Conservation (phyloP, 345 rosid species). For the Isatis tinctoria region DNA sequence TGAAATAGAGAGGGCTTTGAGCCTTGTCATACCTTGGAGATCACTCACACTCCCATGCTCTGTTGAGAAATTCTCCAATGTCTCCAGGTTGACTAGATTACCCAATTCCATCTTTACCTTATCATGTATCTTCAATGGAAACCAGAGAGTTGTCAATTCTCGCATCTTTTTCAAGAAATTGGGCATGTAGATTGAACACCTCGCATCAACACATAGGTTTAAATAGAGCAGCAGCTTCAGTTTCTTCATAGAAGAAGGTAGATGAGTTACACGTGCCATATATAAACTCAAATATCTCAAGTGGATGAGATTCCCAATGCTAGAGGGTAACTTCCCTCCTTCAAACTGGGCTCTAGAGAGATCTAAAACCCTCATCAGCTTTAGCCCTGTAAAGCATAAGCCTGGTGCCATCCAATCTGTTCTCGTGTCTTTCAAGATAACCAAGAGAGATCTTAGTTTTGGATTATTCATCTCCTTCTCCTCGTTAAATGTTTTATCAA, state of each 20-base stretch:
- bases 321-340: not conserved
- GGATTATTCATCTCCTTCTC: not conserved
- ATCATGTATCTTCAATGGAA: not conserved
- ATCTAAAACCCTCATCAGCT: not conserved
- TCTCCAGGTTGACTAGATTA: not conserved
- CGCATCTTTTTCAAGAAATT: slow-evolving; percentile 5
- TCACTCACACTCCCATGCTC: not conserved
- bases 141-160: not conserved
- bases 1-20: not conserved
- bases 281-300: not conserved
- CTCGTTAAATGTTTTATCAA: not conserved
- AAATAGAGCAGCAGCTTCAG: not conserved
- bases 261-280: not conserved
- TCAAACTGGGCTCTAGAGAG: not conserved
- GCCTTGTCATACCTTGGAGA: not conserved
- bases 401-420: not conserved
- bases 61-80: not conserved
- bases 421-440: not conserved
- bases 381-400: not conserved
- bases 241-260: slow-evolving; percentile 19
- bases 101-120: not conserved
- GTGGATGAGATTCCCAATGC: not conserved
- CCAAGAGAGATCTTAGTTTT: not conserved
- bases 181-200: not conserved
- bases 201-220: not conserved